Evolutionary conservation across 441 rosid genomes (phyloP), one percentile per base, ranked within the genome.

Genomic region (Macaranga tanarius): DNA sequence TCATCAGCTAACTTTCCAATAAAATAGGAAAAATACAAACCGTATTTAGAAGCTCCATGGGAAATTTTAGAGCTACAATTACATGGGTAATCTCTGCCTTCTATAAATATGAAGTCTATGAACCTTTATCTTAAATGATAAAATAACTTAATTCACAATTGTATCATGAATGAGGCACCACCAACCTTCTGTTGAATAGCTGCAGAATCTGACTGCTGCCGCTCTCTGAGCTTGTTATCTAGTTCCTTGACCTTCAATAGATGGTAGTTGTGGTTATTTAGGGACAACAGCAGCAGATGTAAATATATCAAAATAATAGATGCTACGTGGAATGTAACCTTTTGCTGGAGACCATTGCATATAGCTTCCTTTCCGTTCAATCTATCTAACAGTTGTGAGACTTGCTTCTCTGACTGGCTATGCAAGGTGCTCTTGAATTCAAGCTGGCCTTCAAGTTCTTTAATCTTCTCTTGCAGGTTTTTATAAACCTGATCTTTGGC

Each of bases 361-460:
- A 73, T 82, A 62, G 89, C 95, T 77, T 93, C 98, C 81, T 73
- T 88, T 68, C 89, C 89, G 78, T 83, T 91, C 77, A 93, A 60
- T 85, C 79, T 79, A 65, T 93, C 97, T 38, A 81, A 83, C 65
- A 90, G 91, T 81, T 89, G 96, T 17, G 76, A 70, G 31, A 78
- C 52, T 82, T 87, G 92, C 81, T 84, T 90, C 75, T 91, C 95
- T 22, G 85, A 81, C 81, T 86, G 89, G 80, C 79, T 83, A 44
- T 87, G 82, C 67, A 77, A 69, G 42, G 76, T 57, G 38, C 75
- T 26, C 79, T 81, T 90, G 52, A 77, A 65, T 52, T 89, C 96
- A 77, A 92, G 82, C 72, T 87, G 96, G 73, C 80, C 76, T 75
- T 92, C 96, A 25, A 93, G 86, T 73, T 93, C 97, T 80, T 84